phyloP scores from a whole-genome alignment of 1,139 yeast species.

The Blastobotrys apis region DNA sequence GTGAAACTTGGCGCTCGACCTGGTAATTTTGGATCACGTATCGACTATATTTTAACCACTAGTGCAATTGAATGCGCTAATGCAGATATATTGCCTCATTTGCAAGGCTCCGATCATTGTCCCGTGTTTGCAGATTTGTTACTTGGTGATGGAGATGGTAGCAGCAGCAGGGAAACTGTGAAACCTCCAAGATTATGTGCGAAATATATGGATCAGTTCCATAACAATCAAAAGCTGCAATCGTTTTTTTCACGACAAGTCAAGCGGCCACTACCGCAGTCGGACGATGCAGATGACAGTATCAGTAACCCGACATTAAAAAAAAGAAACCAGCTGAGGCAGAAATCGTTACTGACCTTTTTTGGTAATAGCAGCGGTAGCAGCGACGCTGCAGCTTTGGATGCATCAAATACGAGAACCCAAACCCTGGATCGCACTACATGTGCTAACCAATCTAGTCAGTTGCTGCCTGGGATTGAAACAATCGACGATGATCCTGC shows the following conservation, averaged over 20 bases:
- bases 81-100: constrained; percentile 64
- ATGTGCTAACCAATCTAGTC: neutral
- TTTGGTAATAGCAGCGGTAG: neutral
- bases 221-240: constrained; percentile 6
- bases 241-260: constrained; percentile 3
- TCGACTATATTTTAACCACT: constrained; percentile 66
- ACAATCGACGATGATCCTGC: neutral
- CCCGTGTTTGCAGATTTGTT: constrained; percentile 74
- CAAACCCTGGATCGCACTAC: neutral
- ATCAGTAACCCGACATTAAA: neutral
- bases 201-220: constrained; percentile 6
- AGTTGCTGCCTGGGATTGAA: neutral
- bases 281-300: neutral
- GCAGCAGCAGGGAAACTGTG: neutral
- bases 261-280: neutral
- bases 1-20: constrained; percentile 74
- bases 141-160: neutral
- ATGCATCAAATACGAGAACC: neutral
- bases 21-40: constrained; percentile 80
- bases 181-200: constrained; percentile 5
- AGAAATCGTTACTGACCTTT: constrained; percentile 4
- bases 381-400: neutral
- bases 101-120: constrained; percentile 92
- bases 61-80: constrained; percentile 38
- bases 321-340: neutral